Conservation (phyloP, 768 basidiomycete species). For the Rhodosporidiobolus odoratus region DNA sequence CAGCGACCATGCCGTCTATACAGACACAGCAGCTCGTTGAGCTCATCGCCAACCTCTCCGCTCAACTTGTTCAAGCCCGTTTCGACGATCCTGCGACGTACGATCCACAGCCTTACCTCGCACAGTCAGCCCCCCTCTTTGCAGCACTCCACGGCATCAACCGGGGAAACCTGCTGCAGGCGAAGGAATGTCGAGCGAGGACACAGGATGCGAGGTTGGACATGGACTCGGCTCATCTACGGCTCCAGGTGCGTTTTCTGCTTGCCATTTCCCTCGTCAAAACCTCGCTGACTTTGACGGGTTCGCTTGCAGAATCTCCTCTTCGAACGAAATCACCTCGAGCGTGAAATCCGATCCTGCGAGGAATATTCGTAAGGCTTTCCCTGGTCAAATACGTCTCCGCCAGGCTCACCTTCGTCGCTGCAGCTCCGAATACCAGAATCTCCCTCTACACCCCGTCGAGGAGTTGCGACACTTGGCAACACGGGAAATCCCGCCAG, state of each 20-base stretch:
- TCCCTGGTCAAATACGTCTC: neutral
- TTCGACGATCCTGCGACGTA: neutral
- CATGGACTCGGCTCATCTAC: slow-evolving; percentile 81
- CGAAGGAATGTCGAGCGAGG: slow-evolving; percentile 62
- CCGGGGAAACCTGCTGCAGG: slow-evolving; percentile 64
- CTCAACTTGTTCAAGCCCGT: neutral
- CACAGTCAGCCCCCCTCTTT: slow-evolving; percentile 50
- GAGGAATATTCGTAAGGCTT: slow-evolving; percentile 56
- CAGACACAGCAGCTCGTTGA: too few relatives aligned
- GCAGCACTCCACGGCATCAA: slow-evolving; percentile 73
- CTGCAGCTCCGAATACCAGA: slow-evolving; percentile 77
- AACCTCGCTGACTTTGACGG: neutral
- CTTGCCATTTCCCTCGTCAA: neutral
- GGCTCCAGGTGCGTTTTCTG: slow-evolving; percentile 27
- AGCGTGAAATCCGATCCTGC: slow-evolving; percentile 87
- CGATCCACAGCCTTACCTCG: slow-evolving; percentile 16
- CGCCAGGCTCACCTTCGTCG: neutral
- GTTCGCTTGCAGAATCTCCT: slow-evolving; percentile 61
- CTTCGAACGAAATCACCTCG: slow-evolving; percentile 83
- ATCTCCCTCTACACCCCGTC: slow-evolving; percentile 66
- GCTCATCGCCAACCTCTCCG: slow-evolving; percentile 1
- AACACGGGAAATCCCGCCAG: slow-evolving; percentile 46
- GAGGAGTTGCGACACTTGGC: slow-evolving; percentile 67
- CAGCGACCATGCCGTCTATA: too few relatives aligned
- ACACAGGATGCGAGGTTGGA: slow-evolving; percentile 70